Evolutionary conservation across 495 filamentous ascomycete genomes (phyloP).

Genomic region (Cladorrhinum samala): DNA sequence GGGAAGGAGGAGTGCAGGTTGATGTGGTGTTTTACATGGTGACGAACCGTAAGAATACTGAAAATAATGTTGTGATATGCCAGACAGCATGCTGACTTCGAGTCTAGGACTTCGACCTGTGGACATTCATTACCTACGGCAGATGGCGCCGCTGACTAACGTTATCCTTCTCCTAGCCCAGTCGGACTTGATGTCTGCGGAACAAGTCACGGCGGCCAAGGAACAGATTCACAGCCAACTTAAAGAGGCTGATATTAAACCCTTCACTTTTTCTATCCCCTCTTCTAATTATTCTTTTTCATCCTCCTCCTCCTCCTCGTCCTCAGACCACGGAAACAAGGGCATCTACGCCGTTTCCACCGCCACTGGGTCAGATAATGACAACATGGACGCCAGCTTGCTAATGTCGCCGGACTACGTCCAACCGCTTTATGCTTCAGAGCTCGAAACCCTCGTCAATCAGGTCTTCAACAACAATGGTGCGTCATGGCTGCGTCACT

Average conservation of each 20-base stretch:
- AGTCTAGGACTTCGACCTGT: constrained; percentile 58
- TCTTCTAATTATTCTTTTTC: constrained; percentile 16
- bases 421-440: constrained; percentile 72
- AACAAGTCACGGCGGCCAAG: constrained; percentile 58
- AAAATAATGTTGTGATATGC: neutral
- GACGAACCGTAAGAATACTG: constrained; percentile 25
- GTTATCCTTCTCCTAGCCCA: constrained; percentile 80
- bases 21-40: constrained; percentile 85
- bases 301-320: too few species aligned
- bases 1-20: constrained; percentile 80
- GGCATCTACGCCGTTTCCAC: constrained; percentile 79
- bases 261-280: constrained; percentile 58
- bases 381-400: constrained; percentile 90
- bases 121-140: constrained; percentile 71
- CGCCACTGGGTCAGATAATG: constrained; percentile 64
- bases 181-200: constrained; percentile 59
- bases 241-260: constrained; percentile 52
- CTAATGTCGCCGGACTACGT: constrained; percentile 94
- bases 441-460: constrained; percentile 63
- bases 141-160: constrained; percentile 72
- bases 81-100: neutral
- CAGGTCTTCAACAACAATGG: constrained; percentile 75
- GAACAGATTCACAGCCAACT: constrained; percentile 54
- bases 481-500: constrained; percentile 79
- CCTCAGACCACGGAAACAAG: constrained; percentile 23